phyloP scores from a whole-genome alignment of 495 filamentous ascomycete genomes.

The Lichenothelia convexa region DNA sequence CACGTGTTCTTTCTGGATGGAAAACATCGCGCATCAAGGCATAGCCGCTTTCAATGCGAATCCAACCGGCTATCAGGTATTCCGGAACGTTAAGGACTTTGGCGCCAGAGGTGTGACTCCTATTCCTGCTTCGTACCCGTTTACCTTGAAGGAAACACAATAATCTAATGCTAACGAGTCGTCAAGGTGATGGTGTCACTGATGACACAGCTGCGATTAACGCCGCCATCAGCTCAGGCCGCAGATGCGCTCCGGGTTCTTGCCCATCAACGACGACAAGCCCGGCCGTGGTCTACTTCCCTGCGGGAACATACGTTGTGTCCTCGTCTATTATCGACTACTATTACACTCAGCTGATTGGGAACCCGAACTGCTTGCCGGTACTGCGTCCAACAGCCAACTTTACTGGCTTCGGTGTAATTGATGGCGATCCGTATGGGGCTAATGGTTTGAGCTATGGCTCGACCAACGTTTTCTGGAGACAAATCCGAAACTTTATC shows the following conservation, averaged over 20 bases:
- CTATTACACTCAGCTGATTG: constrained; percentile 22
- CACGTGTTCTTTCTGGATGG: constrained; percentile 13
- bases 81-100: constrained; percentile 37
- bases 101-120: constrained; percentile 30
- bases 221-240: constrained; percentile 17
- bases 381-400: constrained; percentile 43
- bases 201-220: constrained; percentile 36
- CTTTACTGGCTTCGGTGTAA: constrained; percentile 40
- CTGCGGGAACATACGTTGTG: constrained; percentile 30
- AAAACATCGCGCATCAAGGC: constrained; percentile 19
- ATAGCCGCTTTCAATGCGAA: constrained; percentile 16
- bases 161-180: too few species aligned
- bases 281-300: constrained; percentile 40
- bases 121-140: too few species aligned
- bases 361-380: constrained; percentile 42
- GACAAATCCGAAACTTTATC: constrained; percentile 61
- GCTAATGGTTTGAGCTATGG: constrained; percentile 14
- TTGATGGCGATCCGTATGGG: constrained; percentile 29
- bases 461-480: constrained; percentile 57
- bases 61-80: constrained; percentile 29
- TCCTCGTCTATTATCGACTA: constrained; percentile 19
- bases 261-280: constrained; percentile 26
- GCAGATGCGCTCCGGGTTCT: constrained; percentile 14
- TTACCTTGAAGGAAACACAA: too few species aligned
- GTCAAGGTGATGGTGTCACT: constrained; percentile 28